Evolutionary conservation across 345 rosid genomes (phyloP), one percentile per base, ranked within the genome.

Genomic region (Heritiera littoralis): DNA sequence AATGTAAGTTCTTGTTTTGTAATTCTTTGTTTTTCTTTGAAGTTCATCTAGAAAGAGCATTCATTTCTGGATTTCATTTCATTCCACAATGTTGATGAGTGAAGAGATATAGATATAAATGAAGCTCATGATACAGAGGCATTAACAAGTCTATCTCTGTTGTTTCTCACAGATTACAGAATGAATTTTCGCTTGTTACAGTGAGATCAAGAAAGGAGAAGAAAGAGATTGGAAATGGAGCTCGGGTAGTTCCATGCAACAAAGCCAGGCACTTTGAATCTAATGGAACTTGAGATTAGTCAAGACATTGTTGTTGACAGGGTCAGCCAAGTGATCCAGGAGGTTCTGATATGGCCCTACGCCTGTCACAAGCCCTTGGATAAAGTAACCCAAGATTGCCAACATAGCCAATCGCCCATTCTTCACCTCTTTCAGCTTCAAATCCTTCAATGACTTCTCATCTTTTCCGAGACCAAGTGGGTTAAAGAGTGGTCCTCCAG

Each of bases 261-360:
- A 56, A 80, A 35, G 3, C 13, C 13, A 41, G 13, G 48, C 43
- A 49, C 41, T 46, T 72, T 65, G 70, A 55, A 70, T 84, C 85
- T 84, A 96, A 79, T 93, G 99, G 82, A 96, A 96, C 90, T 96
- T 93, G 83, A 96, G 95, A 86, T 90, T 96, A 55, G 99, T 96
- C 86, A 96, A 83, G 83, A 96, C 1, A 43, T 95, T 96, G 97
- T 96, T 96, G 93, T 96, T 89, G 81, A 91, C 87, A 2, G 98
- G 98, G 83, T 96, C 99, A 23, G 98, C 88, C 91, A 96, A 85
- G 80, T 93, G 99, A 79, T 96, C 97, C 79, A 93, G 85, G 35
- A 93, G 97, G 95, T 93, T 96, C 79, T 93, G 99, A 91, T 78
- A 96, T 13, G 98, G 99, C 23, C 99, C 98, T 6, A 88, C 97